Base-by-base conservation (phyloP, 192 early-diverging fungal species). In the Backusella mclennaniae region DNA sequence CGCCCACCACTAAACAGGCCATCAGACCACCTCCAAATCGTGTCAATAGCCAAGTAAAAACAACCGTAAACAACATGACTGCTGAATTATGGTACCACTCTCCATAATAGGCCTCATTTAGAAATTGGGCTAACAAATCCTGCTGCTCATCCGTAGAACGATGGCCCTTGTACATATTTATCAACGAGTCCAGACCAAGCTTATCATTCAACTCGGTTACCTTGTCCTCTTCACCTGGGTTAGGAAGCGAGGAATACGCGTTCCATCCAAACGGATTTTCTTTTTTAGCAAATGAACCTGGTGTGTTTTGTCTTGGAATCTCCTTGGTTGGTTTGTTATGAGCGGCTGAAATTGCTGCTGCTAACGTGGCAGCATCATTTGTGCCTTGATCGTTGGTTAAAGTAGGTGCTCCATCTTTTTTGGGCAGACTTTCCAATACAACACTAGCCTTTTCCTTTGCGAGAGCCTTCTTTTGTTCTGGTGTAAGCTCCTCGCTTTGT, bases 61-160 rank as follows among this genome's bases (percentile, higher is more conserved):
- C 46, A 5, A 80, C 79, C 15, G 79, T 74, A 38, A 84, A 74
- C 26, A 84, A 38, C 15, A 84, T 71, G 33, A 69, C 76, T 3
- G 73, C 82, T 26, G 82, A 66, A 56, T 84, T 80, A 38, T 80
- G 82, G 63, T 80, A 80, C 82, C 78, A 84, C 67, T 84, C 76
- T 14, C 82, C 82, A 49, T 80, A 84, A 49, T 84, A 84, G 41
- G 82, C 76, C 23, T 84, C 79, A 59, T 59, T 80, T 17, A 84
- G 67, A 53, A 75, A 84, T 29, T 77, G 66, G 6, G 76, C 53
- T 1, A 84, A 23, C 69, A 84, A 49, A 44, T 84, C 82, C 11
- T 74, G 35, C 4, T 53, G 71, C 11, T 59, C 29, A 4, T 44
- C 36, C n/a, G 56, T 46, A 15, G 70, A 14, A 36, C 56, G 67